Base-by-base conservation (phyloP, 2,329 filamentous ascomycete genomes). In the Hirsutella thompsonii region DNA sequence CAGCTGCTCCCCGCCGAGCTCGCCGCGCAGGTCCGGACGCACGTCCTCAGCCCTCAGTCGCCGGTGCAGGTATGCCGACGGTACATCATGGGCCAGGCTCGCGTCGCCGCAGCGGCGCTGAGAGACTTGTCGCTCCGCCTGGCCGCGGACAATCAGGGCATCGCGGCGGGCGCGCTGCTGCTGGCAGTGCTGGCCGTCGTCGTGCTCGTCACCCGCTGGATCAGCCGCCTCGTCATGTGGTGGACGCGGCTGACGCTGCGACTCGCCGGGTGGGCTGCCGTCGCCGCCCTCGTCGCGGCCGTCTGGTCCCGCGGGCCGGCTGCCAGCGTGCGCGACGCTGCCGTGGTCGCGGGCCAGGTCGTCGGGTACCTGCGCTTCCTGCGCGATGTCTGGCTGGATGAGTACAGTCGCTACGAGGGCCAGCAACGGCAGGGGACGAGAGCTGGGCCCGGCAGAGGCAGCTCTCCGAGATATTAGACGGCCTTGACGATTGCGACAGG, bases 201-300 rank as follows among this genome's bases (percentile, higher is more conserved):
- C 42, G 59, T 90, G 39, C 67, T 87, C 55, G 57, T 89, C 42
- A 66, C 92, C 47, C 72, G 80, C 56, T 81, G 83, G 64, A 65
- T 87, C 16, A 77, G 79, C 46, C 74, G 85, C 45, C 63, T 86
- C 18, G 68, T 94, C 43, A 65, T 87, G 54, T 93, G 80, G 66
- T 87, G 86, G 77, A 74, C 87, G 40, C 67, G 73, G n/a, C 55
- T 94, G 42, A 68, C 70, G 10, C 58, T 85, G 47, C 64, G 72
- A 20, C 49, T 87, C 34, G 57, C 74, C 2, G 76, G 87, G 47
- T 92, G 79, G 76, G 72, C 70, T 1, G 57, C 64, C 2, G 49
- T 89, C 2, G 62, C 70, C 4, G 66, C 69, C 0, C 34, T 78
- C 0, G 67, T 68, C 0, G 64, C 78, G 16, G 68, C 71, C 45